Evolutionary conservation across 345 rosid genomes (phyloP), one percentile per base, ranked within the genome.

Genomic region (Syzygium aqueum): DNA sequence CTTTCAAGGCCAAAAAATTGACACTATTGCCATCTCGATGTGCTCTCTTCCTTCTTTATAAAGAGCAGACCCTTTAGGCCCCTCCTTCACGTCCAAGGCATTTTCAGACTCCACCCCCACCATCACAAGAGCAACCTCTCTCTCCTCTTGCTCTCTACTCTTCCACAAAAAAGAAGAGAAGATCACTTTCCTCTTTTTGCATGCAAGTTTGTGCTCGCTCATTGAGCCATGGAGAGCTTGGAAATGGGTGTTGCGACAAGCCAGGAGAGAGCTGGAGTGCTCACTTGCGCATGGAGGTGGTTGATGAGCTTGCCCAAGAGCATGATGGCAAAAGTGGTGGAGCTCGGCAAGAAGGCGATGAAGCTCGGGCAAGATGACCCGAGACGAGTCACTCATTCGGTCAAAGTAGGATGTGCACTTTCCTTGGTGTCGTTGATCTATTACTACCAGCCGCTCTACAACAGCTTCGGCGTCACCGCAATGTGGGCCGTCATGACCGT

Each of bases 401-500:
- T 97, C 6, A 95, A 97, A 93, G 94, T 91, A 12, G 99, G 96
- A 77, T 88, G 94, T 11, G 96, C 95, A 12, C 93, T 97, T 49
- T 88, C 94, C 43, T 85, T 94, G 13, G 98, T 96, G 63, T 96
- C 97, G 3, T 57, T 94, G 14, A 84, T 94, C 37, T 95, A 93
- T 91, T 96, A 93, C 85, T 94, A 43, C 86, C 89, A 91, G 80
- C 97, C 98, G 61, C 91, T 94, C 9, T 96, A 94, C 82, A 90
- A 93, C 57, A 93, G 78, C 88, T 94, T 96, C 43, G 98, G 96
- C 8, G 93, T 90, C 87, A 88, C 93, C 77, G 97, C 98, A 84
- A 93, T 93, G 91, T 95, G 98, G 98, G 98, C 98, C 65, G 93
- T 97, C 2, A 93, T 97, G 88, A 97, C 99, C 33, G 98, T 96